Evolutionary conservation across 208 protist species (phyloP).

Genomic region (Trypanosomatidae sp.): DNA sequence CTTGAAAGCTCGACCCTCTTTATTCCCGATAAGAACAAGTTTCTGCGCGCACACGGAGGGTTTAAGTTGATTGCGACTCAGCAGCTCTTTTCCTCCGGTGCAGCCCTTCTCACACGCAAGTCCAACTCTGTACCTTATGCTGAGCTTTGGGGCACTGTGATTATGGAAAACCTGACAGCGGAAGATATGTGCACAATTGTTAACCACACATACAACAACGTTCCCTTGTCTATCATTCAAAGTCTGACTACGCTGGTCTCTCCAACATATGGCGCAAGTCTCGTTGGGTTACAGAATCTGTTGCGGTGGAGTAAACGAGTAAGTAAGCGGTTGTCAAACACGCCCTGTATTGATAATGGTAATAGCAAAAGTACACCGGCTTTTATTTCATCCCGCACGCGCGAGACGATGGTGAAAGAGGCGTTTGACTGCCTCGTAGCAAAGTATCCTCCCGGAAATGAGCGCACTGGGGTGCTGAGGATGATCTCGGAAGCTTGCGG

Average conservation of each 20-base stretch:
- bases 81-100: constrained; percentile 62
- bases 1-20: constrained; percentile 96
- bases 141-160: constrained; percentile 78
- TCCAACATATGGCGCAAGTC: constrained; percentile 20
- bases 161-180: constrained; percentile 71
- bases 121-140: constrained; percentile 67
- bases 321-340: constrained; percentile 37
- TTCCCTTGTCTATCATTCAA: constrained; percentile 48
- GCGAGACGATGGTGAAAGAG: constrained; percentile 92
- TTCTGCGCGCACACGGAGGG: constrained; percentile 80
- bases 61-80: constrained; percentile 93
- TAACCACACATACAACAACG: constrained; percentile 37
- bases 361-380: constrained; percentile 6
- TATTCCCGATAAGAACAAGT: constrained; percentile 95
- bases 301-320: constrained; percentile 94
- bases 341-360: constrained; percentile 20
- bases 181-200: constrained; percentile 67
- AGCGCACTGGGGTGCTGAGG: constrained; percentile 35
- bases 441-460: constrained; percentile 56
- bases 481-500: constrained; percentile 58
- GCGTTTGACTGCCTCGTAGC: constrained; percentile 93
- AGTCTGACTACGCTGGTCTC: constrained; percentile 39
- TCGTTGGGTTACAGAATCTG: constrained; percentile 83
- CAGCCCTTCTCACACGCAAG: constrained; percentile 54
- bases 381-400: constrained; percentile 80